A percentile compares a stretch with the other conserved stretches of the same genome.
Evolutionary conservation across 176 grass and related monocot species (phyloP).

Genomic region (Bonia amplexicaulis): DNA sequence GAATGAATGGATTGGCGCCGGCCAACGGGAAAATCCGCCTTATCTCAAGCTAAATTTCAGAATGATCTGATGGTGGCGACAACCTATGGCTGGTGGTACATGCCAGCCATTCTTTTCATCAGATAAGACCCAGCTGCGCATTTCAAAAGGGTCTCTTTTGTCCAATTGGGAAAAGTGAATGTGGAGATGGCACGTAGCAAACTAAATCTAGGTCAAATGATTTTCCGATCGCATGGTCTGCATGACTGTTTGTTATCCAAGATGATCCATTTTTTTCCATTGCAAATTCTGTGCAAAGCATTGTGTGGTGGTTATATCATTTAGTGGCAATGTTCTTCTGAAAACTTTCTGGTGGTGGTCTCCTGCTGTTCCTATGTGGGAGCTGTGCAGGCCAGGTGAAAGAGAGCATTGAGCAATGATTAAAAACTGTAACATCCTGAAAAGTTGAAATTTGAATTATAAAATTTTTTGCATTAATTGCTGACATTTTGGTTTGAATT

Average conservation of each 20-base stretch:
- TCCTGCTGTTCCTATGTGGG: no score
- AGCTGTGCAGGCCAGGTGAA: no score
- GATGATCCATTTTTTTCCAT: no score
- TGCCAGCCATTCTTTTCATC: slow-evolving; percentile 19
- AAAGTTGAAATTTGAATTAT: no score
- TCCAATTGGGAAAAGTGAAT: neutral
- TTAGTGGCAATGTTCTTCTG: no score
- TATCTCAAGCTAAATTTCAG: slow-evolving; percentile 7
- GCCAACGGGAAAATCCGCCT: slow-evolving; percentile 2
- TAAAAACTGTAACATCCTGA: no score
- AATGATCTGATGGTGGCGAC: neutral
- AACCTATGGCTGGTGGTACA: neutral
- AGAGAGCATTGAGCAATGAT: no score
- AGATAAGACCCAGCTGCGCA: slow-evolving; percentile 11
- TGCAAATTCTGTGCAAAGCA: no score
- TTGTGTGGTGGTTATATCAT: no score
- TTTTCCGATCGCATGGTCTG: neutral
- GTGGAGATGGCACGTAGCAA: neutral
- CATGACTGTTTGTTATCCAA: neutral
- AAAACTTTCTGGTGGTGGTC: no score
- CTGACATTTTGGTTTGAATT: no score
- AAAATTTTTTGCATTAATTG: no score
- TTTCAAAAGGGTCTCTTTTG: slow-evolving; percentile 4
- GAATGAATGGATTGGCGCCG: neutral
- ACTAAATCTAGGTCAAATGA: neutral